phyloP scores from a whole-genome alignment of 2,329 filamentous ascomycete genomes.

The Claviceps pazoutovae region DNA sequence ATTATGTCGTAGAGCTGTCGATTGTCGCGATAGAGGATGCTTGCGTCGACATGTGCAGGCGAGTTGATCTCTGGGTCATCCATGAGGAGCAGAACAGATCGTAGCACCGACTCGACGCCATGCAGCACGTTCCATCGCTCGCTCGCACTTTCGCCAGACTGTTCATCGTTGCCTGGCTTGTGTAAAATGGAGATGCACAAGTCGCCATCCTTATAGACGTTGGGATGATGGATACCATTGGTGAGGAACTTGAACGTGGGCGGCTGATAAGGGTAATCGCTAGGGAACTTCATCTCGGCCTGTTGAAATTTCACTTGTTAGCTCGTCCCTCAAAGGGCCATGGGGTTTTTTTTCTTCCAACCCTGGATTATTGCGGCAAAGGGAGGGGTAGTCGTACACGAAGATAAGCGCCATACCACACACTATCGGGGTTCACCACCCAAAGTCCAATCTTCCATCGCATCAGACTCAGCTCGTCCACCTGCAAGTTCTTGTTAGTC shows the following conservation, averaged over 20 bases:
- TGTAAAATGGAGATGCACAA: slow-evolving; percentile 97
- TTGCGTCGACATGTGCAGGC: slow-evolving; percentile 87
- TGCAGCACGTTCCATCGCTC: slow-evolving; percentile 94
- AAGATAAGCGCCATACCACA: slow-evolving; percentile 88
- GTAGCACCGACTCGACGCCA: slow-evolving; percentile 85
- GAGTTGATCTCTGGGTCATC: slow-evolving; percentile 91
- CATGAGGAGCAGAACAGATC: slow-evolving; percentile 80
- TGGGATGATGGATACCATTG: slow-evolving; percentile 74
- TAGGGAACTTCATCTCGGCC: slow-evolving; percentile 75
- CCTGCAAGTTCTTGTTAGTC: slow-evolving; percentile 27
- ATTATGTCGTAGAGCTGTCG: slow-evolving; percentile 53
- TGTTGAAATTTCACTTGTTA: slow-evolving; percentile 16
- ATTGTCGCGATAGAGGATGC: slow-evolving; percentile 68
- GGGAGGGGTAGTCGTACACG: slow-evolving; percentile 30
- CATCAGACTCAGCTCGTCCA: slow-evolving; percentile 71
- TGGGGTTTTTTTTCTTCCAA: not conserved
- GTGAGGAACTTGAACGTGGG: slow-evolving; percentile 74
- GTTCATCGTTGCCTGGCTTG: slow-evolving; percentile 77
- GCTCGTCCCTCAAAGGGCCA: not conserved
- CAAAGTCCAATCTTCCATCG: slow-evolving; percentile 81
- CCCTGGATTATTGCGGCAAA: slow-evolving; percentile 4
- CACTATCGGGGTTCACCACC: slow-evolving; percentile 81
- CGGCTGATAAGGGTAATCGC: slow-evolving; percentile 80
- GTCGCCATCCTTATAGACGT: slow-evolving; percentile 80
- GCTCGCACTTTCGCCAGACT: slow-evolving; percentile 77